Base-by-base conservation (phyloP, 176 grass and related monocot genomes). In the Themeda triandra region DNA sequence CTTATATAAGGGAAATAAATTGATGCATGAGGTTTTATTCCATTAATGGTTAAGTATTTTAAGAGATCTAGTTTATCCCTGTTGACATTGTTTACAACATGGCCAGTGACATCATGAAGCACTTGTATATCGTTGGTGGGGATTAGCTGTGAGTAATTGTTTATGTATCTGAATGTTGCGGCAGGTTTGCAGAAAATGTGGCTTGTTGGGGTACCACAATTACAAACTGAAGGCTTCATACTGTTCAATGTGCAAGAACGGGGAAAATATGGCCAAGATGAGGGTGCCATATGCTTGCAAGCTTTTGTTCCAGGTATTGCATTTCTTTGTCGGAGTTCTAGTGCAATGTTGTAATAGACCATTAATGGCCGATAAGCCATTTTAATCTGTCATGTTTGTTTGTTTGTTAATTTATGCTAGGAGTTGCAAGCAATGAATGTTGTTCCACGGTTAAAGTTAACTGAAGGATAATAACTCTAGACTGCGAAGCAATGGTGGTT, bases 251-350 rank as follows among this genome's bases (percentile, higher is more conserved):
- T 99, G 96, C 86, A 99, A 99, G 87, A 89, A 87, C 23, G 96
- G 96, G 48, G 91, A 94, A 71, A 98, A 90, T 75, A 99, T 99
- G 89, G 94, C 93, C 31, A 95, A 94, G 36, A 94, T 99, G 91
- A 99, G 90, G 87, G 88, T 99, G 85, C 91, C 96, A 62, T 99
- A 99, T 60, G 96, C 96, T 68, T 99, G 96, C 93, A 99, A 99
- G 88, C 93, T 96, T 92, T 76, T 99, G 73, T 99, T 99, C 85
- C 93, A 99, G 96, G 96, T 98, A 92, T 9, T 9, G 8, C 29
- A 62, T 5, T n/a, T n/a, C n/a, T n/a, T n/a, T n/a, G n/a, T n/a
- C n/a, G n/a, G n/a, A n/a, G n/a, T n/a, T n/a, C n/a, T n/a, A n/a
- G n/a, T 62, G 58, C 14, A 17, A 48, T 49, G 46, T 45, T 49